Evolutionary conservation across 129 eudicot genomes (phyloP), one percentile per base, ranked within the genome.

Genomic region (Centaurea solstitialis): DNA sequence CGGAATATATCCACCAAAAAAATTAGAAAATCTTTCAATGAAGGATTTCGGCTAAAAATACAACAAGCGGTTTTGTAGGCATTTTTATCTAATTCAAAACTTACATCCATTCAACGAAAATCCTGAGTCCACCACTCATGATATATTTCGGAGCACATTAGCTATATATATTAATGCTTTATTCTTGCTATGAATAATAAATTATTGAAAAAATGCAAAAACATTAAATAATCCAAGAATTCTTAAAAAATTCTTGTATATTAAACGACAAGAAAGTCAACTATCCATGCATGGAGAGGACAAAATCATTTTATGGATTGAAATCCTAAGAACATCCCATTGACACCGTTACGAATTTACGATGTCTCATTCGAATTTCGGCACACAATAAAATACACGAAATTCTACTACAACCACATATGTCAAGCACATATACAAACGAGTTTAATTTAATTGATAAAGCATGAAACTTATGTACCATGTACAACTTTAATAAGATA

Each of bases 271-370:
- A 35, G 75, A 79, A 79, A 35, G 82, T 79, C 76, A 79, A 79
- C 82, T 79, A 59, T 50, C 70, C 82, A 70, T 53, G 82, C 28
- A 69, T 35, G 70, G 66, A 53, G 59, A 70, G 70, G 70, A 71
- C 33, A 67, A 4, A n/a, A 67, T 72, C 41, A 68, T 11, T n/a
- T n/a, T n/a, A n/a, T n/a, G 70, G 24, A 70, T 68, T 68, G 75
- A 78, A 67, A 9, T 71, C 20, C 15, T 17, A 22, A 5, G 35
- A 57, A 15, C 17, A 79, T 5, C 33, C 33, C 35, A n/a, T 15
- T 37, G 62, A 28, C 65, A 80, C 72, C 73, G 59, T 69, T 20
- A 47, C 70, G 37, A 50, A 26, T 26, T 26, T 26, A 26, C 1
- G 30, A 26, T 17, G 13, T 61, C 64, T 61, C 62, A 59, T 23